A percentile compares a stretch with the other conserved stretches of the same genome.
Conservation (phyloP, 805 yeast species). For the Tetrapisispora phaffii region DNA sequence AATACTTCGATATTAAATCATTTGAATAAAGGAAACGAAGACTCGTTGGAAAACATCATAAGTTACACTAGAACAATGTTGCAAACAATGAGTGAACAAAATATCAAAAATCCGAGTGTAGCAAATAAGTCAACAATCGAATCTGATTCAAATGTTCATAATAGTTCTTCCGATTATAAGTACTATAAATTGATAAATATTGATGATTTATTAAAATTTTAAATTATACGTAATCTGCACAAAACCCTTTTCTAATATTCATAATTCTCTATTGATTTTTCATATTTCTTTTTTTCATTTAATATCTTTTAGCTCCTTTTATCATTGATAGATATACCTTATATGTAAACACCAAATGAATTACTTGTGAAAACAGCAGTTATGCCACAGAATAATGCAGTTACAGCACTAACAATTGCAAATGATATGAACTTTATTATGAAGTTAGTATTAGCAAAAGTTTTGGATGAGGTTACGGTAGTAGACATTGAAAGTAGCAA, state of each 20-base stretch:
- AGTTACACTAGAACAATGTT: conserved; percentile 34
- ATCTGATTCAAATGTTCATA: conserved; percentile 8
- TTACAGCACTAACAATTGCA: conserved; percentile 21
- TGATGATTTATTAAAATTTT: conserved; percentile 34
- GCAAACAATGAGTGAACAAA: conserved; percentile 11
- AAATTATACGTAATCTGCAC: neutral
- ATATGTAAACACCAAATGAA: conserved; percentile 39
- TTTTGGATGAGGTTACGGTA: conserved; percentile 10
- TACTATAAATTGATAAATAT: conserved; percentile 34
- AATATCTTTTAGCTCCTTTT: neutral
- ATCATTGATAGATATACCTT: neutral
- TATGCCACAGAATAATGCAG: conserved; percentile 32
- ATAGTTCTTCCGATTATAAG: conserved; percentile 3
- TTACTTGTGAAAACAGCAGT: conserved; percentile 35
- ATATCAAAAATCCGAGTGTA: conserved; percentile 23
- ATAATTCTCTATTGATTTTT: neutral
- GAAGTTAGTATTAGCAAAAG: conserved; percentile 1
- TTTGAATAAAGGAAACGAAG: conserved; percentile 35
- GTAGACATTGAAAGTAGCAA: conserved; percentile 14
- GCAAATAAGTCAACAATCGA: conserved; percentile 20
- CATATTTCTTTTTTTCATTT: neutral
- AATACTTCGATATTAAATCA: conserved; percentile 34
- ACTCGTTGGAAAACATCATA: conserved; percentile 37
- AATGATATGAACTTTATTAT: conserved; percentile 15
- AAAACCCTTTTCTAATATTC: neutral